phyloP scores from a whole-genome alignment of 2,329 filamentous ascomycete species.

The Exophiala oligosperma region DNA sequence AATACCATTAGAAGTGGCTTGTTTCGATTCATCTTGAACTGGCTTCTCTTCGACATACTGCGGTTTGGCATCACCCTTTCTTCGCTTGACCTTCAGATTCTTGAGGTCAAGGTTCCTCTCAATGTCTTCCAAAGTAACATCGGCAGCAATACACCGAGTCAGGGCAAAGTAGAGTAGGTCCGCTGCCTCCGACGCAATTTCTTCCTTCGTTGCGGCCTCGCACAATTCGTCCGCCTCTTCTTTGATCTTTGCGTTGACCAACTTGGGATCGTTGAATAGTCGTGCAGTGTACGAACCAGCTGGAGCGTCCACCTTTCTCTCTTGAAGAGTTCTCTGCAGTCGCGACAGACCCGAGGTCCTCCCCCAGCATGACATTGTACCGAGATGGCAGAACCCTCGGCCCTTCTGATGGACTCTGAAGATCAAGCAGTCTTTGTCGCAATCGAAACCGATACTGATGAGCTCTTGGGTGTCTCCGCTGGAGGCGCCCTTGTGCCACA shows the following conservation, averaged over 20 bases:
- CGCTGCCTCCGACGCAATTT: conserved; percentile 90
- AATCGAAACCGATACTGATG: conserved; percentile 81
- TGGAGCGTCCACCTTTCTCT: conserved; percentile 79
- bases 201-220: conserved; percentile 75
- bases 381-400: conserved; percentile 87
- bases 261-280: conserved; percentile 86
- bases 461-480: conserved; percentile 93
- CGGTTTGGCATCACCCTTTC: conserved; percentile 90
- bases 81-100: conserved; percentile 90
- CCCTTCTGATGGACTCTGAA: conserved; percentile 91
- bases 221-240: conserved; percentile 96
- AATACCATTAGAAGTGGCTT: conserved; percentile 26
- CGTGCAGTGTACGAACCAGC: conserved; percentile 90
- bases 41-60: conserved; percentile 75
- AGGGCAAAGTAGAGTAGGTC: conserved; percentile 96
- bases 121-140: conserved; percentile 83
- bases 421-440: conserved; percentile 87
- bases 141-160: conserved; percentile 81
- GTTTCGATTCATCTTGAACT: conserved; percentile 38
- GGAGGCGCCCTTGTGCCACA: conserved; percentile 96
- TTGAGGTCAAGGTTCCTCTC: conserved; percentile 92
- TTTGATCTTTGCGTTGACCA: conserved; percentile 94
- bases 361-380: conserved; percentile 90
- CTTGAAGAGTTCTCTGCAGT: conserved; percentile 82
- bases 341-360: conserved; percentile 76